Evolutionary conservation across 2,329 filamentous ascomycete species (phyloP).

Genomic region (Sclerotinia nivalis): DNA sequence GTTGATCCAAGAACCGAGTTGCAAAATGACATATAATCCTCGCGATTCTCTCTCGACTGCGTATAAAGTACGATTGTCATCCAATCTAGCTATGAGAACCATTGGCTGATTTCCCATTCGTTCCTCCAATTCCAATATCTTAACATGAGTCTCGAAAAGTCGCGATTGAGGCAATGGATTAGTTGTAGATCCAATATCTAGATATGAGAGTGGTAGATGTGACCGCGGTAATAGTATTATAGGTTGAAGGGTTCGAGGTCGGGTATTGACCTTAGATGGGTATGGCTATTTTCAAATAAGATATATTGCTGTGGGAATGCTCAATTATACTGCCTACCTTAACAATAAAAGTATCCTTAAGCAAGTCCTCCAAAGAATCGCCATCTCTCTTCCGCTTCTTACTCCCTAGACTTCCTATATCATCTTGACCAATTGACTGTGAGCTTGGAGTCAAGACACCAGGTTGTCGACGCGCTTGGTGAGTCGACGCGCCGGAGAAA

Average conservation of each 20-base stretch:
- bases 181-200: conserved; percentile 56
- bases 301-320: conserved; percentile 16
- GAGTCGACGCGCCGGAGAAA: conserved; percentile 36
- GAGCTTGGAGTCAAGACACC: conserved; percentile 39
- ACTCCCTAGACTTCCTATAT: conserved; percentile 28
- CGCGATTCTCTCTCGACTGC: conserved; percentile 65
- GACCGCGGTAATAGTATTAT: conserved; percentile 64
- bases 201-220: conserved; percentile 58
- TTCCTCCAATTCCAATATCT: conserved; percentile 63
- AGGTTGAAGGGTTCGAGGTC: conserved; percentile 58
- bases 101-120: conserved; percentile 56
- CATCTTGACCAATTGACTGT: conserved; percentile 33
- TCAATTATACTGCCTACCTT: conserved; percentile 35
- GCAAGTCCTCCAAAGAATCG: conserved; percentile 38
- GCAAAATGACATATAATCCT: conserved; percentile 67
- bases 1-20: conserved; percentile 66
- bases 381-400: conserved; percentile 43
- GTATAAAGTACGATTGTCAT: conserved; percentile 55
- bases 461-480: conserved; percentile 35
- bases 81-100: conserved; percentile 62
- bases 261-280: conserved; percentile 53
- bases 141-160: conserved; percentile 62
- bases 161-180: conserved; percentile 55
- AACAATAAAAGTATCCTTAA: conserved; percentile 41
- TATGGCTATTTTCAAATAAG: conserved; percentile 50